Conservation (phyloP, 148 eudicot species). For the Rhododendron vialii region DNA sequence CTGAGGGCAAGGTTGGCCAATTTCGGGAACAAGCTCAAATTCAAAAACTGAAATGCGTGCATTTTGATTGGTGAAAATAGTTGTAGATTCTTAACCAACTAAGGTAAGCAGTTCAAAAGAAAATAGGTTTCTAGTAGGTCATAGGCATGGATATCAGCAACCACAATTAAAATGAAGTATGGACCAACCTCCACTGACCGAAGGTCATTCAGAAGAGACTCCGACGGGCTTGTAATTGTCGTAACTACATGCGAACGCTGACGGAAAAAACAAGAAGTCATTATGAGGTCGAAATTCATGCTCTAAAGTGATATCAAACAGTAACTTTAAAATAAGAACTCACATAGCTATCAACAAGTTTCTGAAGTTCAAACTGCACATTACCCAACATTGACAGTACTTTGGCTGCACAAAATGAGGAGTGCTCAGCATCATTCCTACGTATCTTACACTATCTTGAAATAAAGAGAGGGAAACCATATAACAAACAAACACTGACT, state of each 20-base stretch:
- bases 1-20: not conserved
- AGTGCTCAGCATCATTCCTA: not conserved
- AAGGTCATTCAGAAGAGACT: conserved; percentile 89
- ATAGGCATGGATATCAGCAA: not conserved
- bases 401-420: conserved; percentile 47
- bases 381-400: conserved; percentile 67
- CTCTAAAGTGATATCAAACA: not conserved
- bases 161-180: not conserved
- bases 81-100: not conserved
- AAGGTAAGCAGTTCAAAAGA: not conserved
- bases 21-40: not conserved
- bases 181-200: conserved; percentile 85
- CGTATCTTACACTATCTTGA: not conserved
- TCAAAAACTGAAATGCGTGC: not conserved
- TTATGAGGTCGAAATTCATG: not conserved
- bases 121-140: not conserved
- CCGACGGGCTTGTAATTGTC: conserved; percentile 87
- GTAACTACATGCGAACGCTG: conserved; percentile 79
- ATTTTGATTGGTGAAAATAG: not conserved
- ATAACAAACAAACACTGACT: not conserved
- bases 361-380: conserved; percentile 84
- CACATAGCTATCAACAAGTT: conserved; percentile 81
- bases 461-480: not conserved
- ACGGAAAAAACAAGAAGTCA: conserved; percentile 10
- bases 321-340: conserved; percentile 22